These are phyloP conservation scores for Phytophthora palmivora DNA, from an alignment of 352 stramenopile species.

Conservation along the genomic window DNA sequence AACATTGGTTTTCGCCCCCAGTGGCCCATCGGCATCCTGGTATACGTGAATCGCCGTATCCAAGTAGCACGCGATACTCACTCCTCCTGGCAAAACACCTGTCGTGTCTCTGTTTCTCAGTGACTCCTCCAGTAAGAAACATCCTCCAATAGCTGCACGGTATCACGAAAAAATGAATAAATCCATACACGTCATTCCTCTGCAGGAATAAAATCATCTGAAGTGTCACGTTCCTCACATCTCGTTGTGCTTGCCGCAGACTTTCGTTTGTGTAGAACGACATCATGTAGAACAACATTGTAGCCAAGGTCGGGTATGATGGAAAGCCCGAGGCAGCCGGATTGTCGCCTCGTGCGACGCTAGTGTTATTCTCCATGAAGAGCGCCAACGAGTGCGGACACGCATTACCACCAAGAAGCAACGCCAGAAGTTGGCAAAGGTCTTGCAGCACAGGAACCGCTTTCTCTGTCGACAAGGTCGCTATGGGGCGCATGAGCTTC, in stretches of 20 bases:
- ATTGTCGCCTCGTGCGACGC: neutral
- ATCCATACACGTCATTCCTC: constrained; percentile 58
- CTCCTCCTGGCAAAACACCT: constrained; percentile 25
- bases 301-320: constrained; percentile 59
- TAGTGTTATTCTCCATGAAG: constrained; percentile 50
- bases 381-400: constrained; percentile 71
- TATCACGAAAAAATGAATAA: constrained; percentile 76
- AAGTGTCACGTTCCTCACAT: constrained; percentile 55
- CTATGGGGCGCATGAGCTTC: constrained; percentile 68
- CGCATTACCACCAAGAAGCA: constrained; percentile 49
- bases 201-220: constrained; percentile 67
- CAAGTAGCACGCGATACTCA: constrained; percentile 55
- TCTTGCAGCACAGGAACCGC: constrained; percentile 54
- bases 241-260: constrained; percentile 46
- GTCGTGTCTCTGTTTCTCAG: constrained; percentile 40
- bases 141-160: constrained; percentile 60
- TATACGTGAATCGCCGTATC: constrained; percentile 72
- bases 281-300: constrained; percentile 80
- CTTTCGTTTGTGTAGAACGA: constrained; percentile 65
- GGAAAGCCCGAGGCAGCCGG: constrained; percentile 31
- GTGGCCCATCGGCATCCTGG: constrained; percentile 59
- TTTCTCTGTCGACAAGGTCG: constrained; percentile 35
- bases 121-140: constrained; percentile 60
- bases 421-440: constrained; percentile 60
- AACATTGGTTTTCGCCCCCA: constrained; percentile 41